phyloP scores from a whole-genome alignment of 805 yeast species.

The Kodamaea fukazawae region DNA sequence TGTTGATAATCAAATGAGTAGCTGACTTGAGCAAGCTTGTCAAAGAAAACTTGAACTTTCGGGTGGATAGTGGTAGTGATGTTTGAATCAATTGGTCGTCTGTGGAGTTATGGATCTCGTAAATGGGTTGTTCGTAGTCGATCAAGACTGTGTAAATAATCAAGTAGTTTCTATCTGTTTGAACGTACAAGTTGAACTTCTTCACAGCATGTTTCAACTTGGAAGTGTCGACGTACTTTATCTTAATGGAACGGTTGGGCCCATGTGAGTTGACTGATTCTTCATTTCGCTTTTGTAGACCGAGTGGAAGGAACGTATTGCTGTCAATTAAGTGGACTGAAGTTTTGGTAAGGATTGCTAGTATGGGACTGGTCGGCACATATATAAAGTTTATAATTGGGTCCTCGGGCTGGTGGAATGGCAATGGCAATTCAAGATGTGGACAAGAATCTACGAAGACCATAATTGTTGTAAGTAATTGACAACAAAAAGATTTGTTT shows the following conservation, averaged over 20 bases:
- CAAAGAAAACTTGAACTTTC: constrained; percentile 25
- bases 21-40: constrained; percentile 30
- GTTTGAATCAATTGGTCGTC: constrained; percentile 33
- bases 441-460: constrained; percentile 38
- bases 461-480: constrained; percentile 17
- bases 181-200: constrained; percentile 36
- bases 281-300: constrained; percentile 44
- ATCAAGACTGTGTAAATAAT: constrained; percentile 40
- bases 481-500: no score
- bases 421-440: constrained; percentile 26
- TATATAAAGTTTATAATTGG: constrained; percentile 18
- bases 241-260: constrained; percentile 37
- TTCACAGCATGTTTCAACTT: constrained; percentile 23
- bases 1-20: constrained; percentile 22
- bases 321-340: constrained; percentile 31
- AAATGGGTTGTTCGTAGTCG: constrained; percentile 30
- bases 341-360: constrained; percentile 26
- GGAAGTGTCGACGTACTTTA: constrained; percentile 38
- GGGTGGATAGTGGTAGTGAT: constrained; percentile 31
- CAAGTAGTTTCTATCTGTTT: constrained; percentile 38
- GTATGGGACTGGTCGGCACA: constrained; percentile 27
- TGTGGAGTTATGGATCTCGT: constrained; percentile 27
- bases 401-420: constrained; percentile 7
- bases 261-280: constrained; percentile 49
- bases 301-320: constrained; percentile 39